Evolutionary conservation across 306 rosid genomes (phyloP).

Genomic region (Comarum palustre): DNA sequence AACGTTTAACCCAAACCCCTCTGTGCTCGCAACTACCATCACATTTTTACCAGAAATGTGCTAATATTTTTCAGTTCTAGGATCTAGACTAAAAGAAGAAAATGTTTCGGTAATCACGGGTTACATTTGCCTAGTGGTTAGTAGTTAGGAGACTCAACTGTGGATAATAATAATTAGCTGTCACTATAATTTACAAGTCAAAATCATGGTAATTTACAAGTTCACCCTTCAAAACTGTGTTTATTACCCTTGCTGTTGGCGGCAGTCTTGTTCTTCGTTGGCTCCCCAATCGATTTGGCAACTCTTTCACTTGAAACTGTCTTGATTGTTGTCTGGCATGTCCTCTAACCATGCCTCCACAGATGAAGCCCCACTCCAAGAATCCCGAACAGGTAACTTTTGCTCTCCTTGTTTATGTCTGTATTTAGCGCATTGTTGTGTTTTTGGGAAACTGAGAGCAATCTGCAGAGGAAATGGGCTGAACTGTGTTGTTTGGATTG

Average conservation of each 20-base stretch:
- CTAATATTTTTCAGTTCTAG: too few relatives aligned
- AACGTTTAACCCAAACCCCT: too few relatives aligned
- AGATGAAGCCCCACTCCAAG: constrained; percentile 21
- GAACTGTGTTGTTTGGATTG: constrained; percentile 59
- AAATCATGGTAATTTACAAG: neutral
- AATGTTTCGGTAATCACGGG: neutral
- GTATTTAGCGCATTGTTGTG: neutral
- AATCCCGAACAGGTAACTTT: constrained; percentile 12
- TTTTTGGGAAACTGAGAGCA: constrained; percentile 45
- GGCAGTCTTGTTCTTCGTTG: neutral
- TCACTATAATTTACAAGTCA: neutral
- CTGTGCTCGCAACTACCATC: too few relatives aligned
- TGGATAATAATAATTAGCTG: neutral
- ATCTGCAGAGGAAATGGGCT: constrained; percentile 70
- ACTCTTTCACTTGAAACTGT: neutral
- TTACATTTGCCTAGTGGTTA: neutral
- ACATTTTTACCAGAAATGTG: too few relatives aligned
- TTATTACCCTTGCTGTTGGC: neutral
- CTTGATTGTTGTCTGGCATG: neutral
- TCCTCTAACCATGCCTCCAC: neutral
- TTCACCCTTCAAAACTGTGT: neutral
- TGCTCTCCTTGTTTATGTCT: constrained; percentile 11
- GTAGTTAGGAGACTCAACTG: too few relatives aligned
- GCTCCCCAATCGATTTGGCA: neutral
- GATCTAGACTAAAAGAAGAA: too few relatives aligned